phyloP scores from a whole-genome alignment of 768 basidiomycete species.

The Erythrobasidium yunnanense region DNA sequence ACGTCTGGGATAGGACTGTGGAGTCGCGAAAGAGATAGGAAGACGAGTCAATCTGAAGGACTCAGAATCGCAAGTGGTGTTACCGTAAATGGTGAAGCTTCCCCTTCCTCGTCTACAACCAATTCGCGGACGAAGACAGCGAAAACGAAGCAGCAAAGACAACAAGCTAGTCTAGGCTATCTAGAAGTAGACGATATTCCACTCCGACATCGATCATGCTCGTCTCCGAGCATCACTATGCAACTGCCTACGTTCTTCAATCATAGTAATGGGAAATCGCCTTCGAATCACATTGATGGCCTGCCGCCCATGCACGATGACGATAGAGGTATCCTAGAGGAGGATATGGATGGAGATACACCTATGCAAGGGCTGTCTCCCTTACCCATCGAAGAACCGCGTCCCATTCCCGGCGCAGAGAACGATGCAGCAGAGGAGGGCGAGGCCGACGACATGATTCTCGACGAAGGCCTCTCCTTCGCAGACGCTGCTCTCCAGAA shows the following conservation, averaged over 20 bases:
- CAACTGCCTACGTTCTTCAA: not conserved
- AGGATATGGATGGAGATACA: not conserved
- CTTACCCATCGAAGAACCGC: not conserved
- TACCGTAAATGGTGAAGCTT: too few relatives aligned
- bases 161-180: too few relatives aligned
- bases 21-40: too few relatives aligned
- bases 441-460: not conserved
- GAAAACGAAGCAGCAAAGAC: too few relatives aligned
- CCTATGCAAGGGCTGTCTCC: not conserved
- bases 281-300: not conserved
- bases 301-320: not conserved
- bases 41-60: too few relatives aligned
- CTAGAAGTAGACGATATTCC: too few relatives aligned
- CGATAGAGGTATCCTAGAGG: not conserved
- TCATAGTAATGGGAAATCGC: too few relatives aligned
- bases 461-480: slow-evolving; percentile 6
- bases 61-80: too few relatives aligned
- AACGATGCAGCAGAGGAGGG: slow-evolving; percentile 9
- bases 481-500: slow-evolving; percentile 46
- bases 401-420: not conserved
- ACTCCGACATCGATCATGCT: not conserved
- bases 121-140: too few relatives aligned
- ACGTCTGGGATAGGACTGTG: not conserved
- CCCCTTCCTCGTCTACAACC: too few relatives aligned
- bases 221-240: not conserved